Conservation (phyloP, 306 rosid species). For the Quercus robur region DNA sequence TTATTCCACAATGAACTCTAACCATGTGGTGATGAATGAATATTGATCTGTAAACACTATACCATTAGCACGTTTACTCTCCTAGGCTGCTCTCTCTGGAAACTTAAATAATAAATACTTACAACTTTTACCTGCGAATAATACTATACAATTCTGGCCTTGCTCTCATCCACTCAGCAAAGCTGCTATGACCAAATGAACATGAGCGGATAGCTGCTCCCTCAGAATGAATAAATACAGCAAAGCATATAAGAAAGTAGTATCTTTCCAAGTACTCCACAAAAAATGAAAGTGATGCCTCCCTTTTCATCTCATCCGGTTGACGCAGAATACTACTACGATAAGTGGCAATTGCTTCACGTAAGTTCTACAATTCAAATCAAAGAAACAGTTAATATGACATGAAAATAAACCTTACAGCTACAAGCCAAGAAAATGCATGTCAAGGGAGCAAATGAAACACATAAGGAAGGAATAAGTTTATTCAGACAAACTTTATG, state of each 20-base stretch:
- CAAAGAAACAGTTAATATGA: conserved; percentile 21
- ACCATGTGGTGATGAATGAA: not conserved
- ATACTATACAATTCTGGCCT: conserved; percentile 92
- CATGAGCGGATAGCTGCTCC: conserved; percentile 50
- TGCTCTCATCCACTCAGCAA: conserved; percentile 89
- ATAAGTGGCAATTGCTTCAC: conserved; percentile 86
- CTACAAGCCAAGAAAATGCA: conserved; percentile 15
- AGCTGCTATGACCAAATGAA: conserved; percentile 43
- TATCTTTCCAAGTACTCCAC: conserved; percentile 94
- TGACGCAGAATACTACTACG: conserved; percentile 83
- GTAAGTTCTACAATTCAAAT: conserved; percentile 60
- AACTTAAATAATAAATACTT: not conserved
- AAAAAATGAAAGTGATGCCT: conserved; percentile 76
- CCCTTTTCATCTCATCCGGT: conserved; percentile 95
- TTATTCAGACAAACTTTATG: not conserved
- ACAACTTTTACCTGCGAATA: conserved; percentile 66
- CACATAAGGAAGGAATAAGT: not conserved
- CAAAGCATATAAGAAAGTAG: conserved; percentile 94
- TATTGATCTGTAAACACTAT: not conserved
- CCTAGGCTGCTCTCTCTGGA: not conserved
- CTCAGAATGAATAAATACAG: conserved; percentile 84
- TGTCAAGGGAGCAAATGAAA: conserved; percentile 16
- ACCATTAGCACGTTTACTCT: not conserved
- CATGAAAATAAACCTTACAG: conserved; percentile 13
- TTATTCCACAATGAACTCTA: not conserved